phyloP scores from a whole-genome alignment of 2,329 filamentous ascomycete genomes.

The Davidsoniella australis region DNA sequence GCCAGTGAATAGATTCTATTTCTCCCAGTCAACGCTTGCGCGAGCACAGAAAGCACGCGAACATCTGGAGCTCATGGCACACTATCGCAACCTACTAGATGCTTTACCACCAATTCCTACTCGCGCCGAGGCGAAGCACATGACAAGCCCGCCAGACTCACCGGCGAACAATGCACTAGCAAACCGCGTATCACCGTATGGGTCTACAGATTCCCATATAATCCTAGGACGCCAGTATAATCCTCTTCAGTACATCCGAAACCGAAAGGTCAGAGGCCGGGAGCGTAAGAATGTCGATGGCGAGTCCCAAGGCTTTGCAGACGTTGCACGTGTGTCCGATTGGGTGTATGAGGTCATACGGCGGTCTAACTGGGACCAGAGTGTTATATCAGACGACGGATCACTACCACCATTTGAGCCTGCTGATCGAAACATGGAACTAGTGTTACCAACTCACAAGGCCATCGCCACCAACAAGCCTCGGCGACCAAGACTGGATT shows the following conservation, averaged over 20 bases:
- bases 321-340: constrained; percentile 50
- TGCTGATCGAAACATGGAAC: constrained; percentile 26
- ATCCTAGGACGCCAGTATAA: constrained; percentile 61
- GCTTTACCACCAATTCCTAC: constrained; percentile 55
- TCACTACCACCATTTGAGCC: constrained; percentile 28
- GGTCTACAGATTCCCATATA: constrained; percentile 20
- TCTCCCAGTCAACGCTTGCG: constrained; percentile 64
- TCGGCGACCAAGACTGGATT: constrained; percentile 63
- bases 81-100: constrained; percentile 68
- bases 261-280: constrained; percentile 67
- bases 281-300: constrained; percentile 61
- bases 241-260: constrained; percentile 80
- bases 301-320: constrained; percentile 58
- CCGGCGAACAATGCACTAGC: constrained; percentile 17
- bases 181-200: constrained; percentile 6
- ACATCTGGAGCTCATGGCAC: constrained; percentile 69
- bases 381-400: constrained; percentile 6
- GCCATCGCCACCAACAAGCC: constrained; percentile 37
- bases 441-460: constrained; percentile 26
- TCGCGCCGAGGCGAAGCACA: neutral
- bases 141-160: constrained; percentile 21
- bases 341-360: constrained; percentile 57
- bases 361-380: constrained; percentile 10
- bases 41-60: constrained; percentile 72
- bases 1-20: constrained; percentile 39